Percentiles rank a stretch among this genome's conserved stretches.
Evolutionary conservation across 768 basidiomycete species (phyloP).

Genomic region (Clitopilus hobsonii): DNA sequence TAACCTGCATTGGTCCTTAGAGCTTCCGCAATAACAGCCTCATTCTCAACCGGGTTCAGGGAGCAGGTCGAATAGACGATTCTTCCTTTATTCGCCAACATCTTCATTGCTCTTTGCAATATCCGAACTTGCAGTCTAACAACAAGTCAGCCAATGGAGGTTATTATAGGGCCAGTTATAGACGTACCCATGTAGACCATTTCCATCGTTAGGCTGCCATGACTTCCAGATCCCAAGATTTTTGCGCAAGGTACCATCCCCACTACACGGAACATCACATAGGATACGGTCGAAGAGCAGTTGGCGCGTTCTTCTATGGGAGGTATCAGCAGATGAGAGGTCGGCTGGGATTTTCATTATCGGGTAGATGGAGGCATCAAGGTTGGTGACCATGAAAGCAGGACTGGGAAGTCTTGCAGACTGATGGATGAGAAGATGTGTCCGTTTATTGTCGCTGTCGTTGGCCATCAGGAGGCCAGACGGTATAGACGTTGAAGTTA

Average conservation of each 20-base stretch:
- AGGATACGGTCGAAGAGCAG: conserved; percentile 90
- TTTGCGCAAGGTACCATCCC: conserved; percentile 94
- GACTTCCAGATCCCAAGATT: conserved; percentile 93
- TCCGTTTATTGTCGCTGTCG: conserved; percentile 90
- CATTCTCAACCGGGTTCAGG: conserved; percentile 95
- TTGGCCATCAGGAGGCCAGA: conserved; percentile 91
- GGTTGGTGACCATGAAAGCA: conserved; percentile 91
- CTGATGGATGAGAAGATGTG: conserved; percentile 96
- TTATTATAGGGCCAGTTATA: background rate
- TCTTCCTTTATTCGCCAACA: conserved; percentile 77
- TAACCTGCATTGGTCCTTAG: conserved; percentile 66
- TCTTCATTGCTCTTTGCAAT: conserved; percentile 85
- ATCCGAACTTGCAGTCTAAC: conserved; percentile 87
- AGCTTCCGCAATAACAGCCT: conserved; percentile 88
- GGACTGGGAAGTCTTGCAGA: conserved; percentile 91
- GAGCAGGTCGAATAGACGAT: conserved; percentile 99
- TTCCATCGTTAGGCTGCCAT: conserved; percentile 87
- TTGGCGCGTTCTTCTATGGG: conserved; percentile 33
- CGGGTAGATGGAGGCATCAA: conserved; percentile 88
- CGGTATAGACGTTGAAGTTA: conserved; percentile 62
- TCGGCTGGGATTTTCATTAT: conserved; percentile 47
- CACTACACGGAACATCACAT: conserved; percentile 96
- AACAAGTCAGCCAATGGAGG: conserved; percentile 2
- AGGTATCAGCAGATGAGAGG: conserved; percentile 19
- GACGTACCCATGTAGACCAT: conserved; percentile 80